phyloP scores from a whole-genome alignment of 2,329 filamentous ascomycete genomes.

The Trichoderma polysporum region DNA sequence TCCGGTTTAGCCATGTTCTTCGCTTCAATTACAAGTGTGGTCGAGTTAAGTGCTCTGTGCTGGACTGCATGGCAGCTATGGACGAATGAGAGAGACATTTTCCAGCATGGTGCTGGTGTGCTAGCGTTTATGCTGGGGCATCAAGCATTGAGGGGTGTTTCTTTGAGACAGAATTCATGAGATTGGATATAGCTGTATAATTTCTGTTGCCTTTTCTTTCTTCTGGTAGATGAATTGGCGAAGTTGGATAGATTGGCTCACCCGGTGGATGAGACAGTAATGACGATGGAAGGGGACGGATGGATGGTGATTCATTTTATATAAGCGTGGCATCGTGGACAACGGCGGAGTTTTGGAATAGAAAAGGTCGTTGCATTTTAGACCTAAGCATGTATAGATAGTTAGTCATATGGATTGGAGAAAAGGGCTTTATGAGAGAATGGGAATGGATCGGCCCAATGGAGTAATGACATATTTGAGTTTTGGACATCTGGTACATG shows the following conservation, averaged over 20 bases:
- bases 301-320: not conserved
- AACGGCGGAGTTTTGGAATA: conserved; percentile 3
- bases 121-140: conserved; percentile 36
- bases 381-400: not conserved
- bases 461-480: not conserved
- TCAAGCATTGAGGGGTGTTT: conserved; percentile 22
- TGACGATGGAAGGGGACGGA: not conserved
- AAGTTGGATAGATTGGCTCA: not conserved
- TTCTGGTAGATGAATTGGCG: not conserved
- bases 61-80: conserved; percentile 37
- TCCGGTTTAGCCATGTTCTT: conserved; percentile 28
- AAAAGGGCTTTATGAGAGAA: not conserved
- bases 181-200: not conserved
- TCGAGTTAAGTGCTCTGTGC: conserved; percentile 36
- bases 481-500: not conserved
- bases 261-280: not conserved
- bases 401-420: not conserved
- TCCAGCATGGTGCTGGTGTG: conserved; percentile 31
- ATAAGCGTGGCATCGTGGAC: not conserved
- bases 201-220: not conserved
- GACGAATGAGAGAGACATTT: conserved; percentile 27
- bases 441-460: not conserved
- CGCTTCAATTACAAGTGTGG: conserved; percentile 32
- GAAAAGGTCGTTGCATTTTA: not conserved
- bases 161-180: not conserved